A percentile compares a stretch with the other conserved stretches of the same genome.
These are phyloP conservation scores for Rheum nobile DNA, from an alignment of 148 eudicot genomes.

Conservation along the genomic window DNA sequence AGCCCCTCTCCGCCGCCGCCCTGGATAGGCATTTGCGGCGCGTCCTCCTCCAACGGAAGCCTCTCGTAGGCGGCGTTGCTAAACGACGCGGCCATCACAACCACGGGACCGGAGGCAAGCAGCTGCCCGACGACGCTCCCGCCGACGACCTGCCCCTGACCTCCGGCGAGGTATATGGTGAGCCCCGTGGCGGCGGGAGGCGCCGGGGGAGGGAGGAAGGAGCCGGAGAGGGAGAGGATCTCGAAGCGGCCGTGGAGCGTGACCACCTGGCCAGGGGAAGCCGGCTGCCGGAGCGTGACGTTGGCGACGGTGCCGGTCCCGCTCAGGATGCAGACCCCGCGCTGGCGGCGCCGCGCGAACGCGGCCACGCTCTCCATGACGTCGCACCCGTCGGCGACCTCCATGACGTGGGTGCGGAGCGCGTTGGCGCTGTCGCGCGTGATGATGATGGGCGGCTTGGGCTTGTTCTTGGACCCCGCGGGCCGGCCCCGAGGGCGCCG, in stretches of 20 bases:
- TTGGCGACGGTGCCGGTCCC: constrained; percentile 70
- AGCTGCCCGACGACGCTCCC: constrained; percentile 70
- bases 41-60: constrained; percentile 76
- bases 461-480: constrained; percentile 80
- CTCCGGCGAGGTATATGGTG: constrained; percentile 44
- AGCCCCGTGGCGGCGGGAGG: constrained; percentile 77
- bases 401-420: constrained; percentile 82
- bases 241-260: constrained; percentile 78
- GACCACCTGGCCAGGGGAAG: constrained; percentile 43
- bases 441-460: constrained; percentile 80
- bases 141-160: constrained; percentile 42
- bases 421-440: constrained; percentile 83
- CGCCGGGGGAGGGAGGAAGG: constrained; percentile 75
- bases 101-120: constrained; percentile 60
- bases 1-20: constrained; percentile 4
- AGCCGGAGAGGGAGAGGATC: constrained; percentile 65
- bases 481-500: constrained; percentile 64
- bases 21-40: constrained; percentile 22
- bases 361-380: constrained; percentile 56
- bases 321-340: constrained; percentile 71
- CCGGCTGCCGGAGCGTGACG: constrained; percentile 86
- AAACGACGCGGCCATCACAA: constrained; percentile 81
- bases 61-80: constrained; percentile 84
- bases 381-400: constrained; percentile 71
- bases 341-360: constrained; percentile 64